Evolutionary conservation across 2,329 filamentous ascomycete species (phyloP).

Genomic region (Phialophora macrospora): DNA sequence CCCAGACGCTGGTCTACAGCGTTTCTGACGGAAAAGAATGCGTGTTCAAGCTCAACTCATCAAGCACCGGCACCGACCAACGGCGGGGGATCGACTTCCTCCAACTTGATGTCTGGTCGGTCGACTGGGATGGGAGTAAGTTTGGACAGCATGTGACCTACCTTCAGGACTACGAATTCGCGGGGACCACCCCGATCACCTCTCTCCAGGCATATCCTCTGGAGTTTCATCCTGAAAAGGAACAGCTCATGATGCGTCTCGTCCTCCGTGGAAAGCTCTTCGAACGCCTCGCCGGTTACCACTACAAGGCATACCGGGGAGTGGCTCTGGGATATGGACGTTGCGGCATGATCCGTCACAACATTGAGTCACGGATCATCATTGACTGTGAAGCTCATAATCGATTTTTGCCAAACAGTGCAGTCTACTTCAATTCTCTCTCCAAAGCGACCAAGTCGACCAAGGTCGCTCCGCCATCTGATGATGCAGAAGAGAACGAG

Average conservation of each 20-base stretch:
- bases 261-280: conserved; percentile 54
- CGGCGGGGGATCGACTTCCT: conserved; percentile 25
- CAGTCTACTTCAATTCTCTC: conserved; percentile 39
- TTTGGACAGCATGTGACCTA: conserved; percentile 45
- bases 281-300: conserved; percentile 54
- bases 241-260: conserved; percentile 48
- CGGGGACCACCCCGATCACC: conserved; percentile 48
- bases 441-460: neutral
- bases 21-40: conserved; percentile 47
- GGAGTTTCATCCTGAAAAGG: conserved; percentile 43
- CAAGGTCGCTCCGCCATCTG: conserved; percentile 13
- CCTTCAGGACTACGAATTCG: conserved; percentile 43
- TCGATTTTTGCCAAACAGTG: conserved; percentile 52
- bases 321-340: conserved; percentile 44
- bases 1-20: conserved; percentile 42
- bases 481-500: conserved; percentile 19
- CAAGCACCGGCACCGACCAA: conserved; percentile 18
- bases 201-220: conserved; percentile 44
- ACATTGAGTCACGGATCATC: conserved; percentile 56
- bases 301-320: conserved; percentile 58
- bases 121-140: conserved; percentile 47
- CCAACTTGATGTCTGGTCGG: conserved; percentile 33
- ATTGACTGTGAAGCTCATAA: conserved; percentile 59
- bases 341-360: conserved; percentile 39
- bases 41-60: conserved; percentile 43